Evolutionary conservation across 768 basidiomycete genomes (phyloP), one percentile per base, ranked within the genome.

Genomic region (Gyrodon lividus): DNA sequence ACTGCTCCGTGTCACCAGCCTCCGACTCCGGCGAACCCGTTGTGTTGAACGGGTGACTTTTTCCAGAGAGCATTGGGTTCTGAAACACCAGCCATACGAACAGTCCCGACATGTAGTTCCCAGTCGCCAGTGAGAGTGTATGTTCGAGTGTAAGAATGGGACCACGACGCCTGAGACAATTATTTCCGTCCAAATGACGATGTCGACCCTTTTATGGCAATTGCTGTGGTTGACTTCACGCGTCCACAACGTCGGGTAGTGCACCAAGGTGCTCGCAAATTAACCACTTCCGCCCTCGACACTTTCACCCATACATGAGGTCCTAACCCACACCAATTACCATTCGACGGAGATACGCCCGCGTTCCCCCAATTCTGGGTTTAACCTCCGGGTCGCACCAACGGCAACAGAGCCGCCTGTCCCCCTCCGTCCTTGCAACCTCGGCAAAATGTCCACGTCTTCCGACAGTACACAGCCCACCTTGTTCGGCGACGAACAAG

Each of bases 401-500:
- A n/a, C n/a, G n/a, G n/a, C n/a, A n/a, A n/a, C n/a, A n/a, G n/a
- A n/a, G n/a, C n/a, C n/a, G n/a, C n/a, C n/a, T n/a, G n/a, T n/a
- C n/a, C n/a, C n/a, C n/a, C 6, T 6, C 14, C 14, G 22, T 34
- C 33, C 14, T 30, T 38, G 17, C 17, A 43, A 23, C 30, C 9
- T 44, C 50, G 26, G 31, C 46, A 40, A n/a, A 38, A 67, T 69
- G 66, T 67, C 67, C 48, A 67, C 63, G 46, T 67, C 65, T 5
- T 61, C 67, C 16, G 65, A 67, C 8, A 50, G 60, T 24, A 59
- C 67, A 1, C 65, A 65, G n/a, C 60, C 56, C 13, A 67, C 65
- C 9, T 41, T 69, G 47, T 67, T 61, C n/a, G 62, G 65, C 16
- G 65, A 65, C 30, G 67, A 69, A 19, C 40, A 54, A 17, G 20